Conservation (phyloP, 108 stramenopile species). For the Schizochytrium sp. region DNA sequence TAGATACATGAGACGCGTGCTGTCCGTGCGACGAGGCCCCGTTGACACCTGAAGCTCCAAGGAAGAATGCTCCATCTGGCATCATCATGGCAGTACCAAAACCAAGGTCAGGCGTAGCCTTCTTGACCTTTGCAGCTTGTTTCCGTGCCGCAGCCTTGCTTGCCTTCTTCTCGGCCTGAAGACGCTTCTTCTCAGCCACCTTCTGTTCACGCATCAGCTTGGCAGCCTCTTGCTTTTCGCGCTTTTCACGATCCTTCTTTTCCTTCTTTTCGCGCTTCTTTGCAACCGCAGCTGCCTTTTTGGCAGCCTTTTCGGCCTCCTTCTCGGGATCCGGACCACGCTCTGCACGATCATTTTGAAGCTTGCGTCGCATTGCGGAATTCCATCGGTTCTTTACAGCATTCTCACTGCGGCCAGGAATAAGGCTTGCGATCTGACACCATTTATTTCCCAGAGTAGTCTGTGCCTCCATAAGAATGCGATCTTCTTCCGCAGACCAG, state of each 20-base stretch:
- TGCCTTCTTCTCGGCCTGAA: conserved; percentile 45
- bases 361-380: conserved; percentile 70
- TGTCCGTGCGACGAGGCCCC: not conserved
- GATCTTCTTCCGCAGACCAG: conserved; percentile 89
- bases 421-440: conserved; percentile 88
- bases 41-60: not conserved
- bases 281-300: conserved; percentile 35
- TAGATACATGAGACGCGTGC: not conserved
- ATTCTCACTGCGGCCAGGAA: conserved; percentile 81
- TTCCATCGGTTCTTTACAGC: conserved; percentile 75
- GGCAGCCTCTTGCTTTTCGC: conserved; percentile 2
- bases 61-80: not conserved
- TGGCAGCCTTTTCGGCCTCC: conserved; percentile 40
- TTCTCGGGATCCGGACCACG: conserved; percentile 18
- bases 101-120: not conserved
- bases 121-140: conserved; percentile 6
- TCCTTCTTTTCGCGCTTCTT: conserved; percentile 58
- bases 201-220: conserved; percentile 1
- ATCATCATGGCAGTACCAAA: conserved; percentile 34
- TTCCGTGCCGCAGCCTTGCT: conserved; percentile 17
- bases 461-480: conserved; percentile 85
- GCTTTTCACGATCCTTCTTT: conserved; percentile 54
- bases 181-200: conserved; percentile 2
- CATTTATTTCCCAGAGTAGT: conserved; percentile 84
- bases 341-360: conserved; percentile 10